These are phyloP conservation scores for Eimeria necatrix DNA, from an alignment of 169 alveolate genomes.

Conservation along the genomic window DNA sequence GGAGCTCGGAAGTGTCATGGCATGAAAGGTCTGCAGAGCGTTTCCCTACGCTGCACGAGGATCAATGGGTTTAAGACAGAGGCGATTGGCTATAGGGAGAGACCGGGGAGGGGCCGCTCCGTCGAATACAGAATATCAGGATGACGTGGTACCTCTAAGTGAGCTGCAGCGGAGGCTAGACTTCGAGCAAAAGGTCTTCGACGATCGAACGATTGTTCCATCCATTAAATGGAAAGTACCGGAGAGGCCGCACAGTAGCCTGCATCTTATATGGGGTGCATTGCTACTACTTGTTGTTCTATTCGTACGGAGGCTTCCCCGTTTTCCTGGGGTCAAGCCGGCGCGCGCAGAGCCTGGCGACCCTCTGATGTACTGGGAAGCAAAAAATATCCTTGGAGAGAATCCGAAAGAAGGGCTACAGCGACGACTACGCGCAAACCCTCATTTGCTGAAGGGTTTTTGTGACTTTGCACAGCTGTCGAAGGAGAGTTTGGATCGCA, in stretches of 20 bases:
- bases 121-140: neutral
- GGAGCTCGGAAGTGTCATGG: neutral
- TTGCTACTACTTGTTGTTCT: neutral
- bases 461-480: constrained; percentile 45
- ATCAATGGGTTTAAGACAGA: too few relatives aligned
- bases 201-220: constrained; percentile 43
- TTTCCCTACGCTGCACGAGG: too few relatives aligned
- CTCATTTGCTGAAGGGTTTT: neutral
- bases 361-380: constrained; percentile 46
- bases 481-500: constrained; percentile 48
- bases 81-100: too few relatives aligned
- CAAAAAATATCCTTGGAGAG: constrained; percentile 6
- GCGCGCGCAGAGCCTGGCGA: neutral
- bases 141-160: neutral
- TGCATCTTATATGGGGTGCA: constrained; percentile 53
- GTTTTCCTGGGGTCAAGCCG: constrained; percentile 33
- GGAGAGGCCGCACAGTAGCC: constrained; percentile 26
- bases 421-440: constrained; percentile 37
- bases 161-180: constrained; percentile 22
- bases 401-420: constrained; percentile 38
- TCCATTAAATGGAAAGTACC: neutral
- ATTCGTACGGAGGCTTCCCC: constrained; percentile 61
- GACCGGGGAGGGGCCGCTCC: too few relatives aligned
- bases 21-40: neutral
- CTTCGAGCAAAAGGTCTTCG: constrained; percentile 20